Conservation (phyloP, 2,329 filamentous ascomycete species). For the Cladosporium sp. region DNA sequence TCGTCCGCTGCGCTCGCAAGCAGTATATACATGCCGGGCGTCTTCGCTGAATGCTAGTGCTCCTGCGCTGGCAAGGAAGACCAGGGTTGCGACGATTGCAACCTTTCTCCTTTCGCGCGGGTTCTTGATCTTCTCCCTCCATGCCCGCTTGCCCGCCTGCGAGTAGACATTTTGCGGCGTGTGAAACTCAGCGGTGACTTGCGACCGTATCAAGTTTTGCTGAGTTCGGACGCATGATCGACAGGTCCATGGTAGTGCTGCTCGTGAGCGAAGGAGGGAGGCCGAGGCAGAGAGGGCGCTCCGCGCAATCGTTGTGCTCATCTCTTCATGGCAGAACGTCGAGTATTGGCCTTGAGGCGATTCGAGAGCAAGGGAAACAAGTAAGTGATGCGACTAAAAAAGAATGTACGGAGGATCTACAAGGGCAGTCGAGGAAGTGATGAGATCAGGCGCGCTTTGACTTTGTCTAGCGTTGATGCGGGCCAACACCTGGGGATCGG, state of each 20-base stretch:
- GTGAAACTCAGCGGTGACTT: conserved; percentile 14
- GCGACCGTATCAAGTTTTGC: conserved; percentile 12
- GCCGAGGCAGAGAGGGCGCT: conserved; percentile 9
- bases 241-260: conserved; percentile 2
- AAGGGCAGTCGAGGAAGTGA: neutral
- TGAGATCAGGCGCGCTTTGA: conserved; percentile 12
- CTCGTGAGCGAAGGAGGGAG: conserved; percentile 3
- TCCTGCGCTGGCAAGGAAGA: conserved; percentile 33
- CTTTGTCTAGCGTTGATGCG: neutral
- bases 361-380: neutral
- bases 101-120: conserved; percentile 24
- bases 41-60: conserved; percentile 57
- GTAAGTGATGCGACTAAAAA: neutral
- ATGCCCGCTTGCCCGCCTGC: conserved; percentile 26
- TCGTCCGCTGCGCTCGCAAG: conserved; percentile 70
- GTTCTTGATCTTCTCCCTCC: conserved; percentile 24
- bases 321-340: conserved; percentile 5
- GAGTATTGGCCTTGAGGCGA: neutral
- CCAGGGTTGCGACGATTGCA: conserved; percentile 26
- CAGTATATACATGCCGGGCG: conserved; percentile 70
- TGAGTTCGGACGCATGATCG: conserved; percentile 9
- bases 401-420: neutral
- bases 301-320: conserved; percentile 9
- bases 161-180: conserved; percentile 15
- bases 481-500: neutral